phyloP scores from a whole-genome alignment of 2,329 filamentous ascomycete genomes.

The Fusarium humuli region DNA sequence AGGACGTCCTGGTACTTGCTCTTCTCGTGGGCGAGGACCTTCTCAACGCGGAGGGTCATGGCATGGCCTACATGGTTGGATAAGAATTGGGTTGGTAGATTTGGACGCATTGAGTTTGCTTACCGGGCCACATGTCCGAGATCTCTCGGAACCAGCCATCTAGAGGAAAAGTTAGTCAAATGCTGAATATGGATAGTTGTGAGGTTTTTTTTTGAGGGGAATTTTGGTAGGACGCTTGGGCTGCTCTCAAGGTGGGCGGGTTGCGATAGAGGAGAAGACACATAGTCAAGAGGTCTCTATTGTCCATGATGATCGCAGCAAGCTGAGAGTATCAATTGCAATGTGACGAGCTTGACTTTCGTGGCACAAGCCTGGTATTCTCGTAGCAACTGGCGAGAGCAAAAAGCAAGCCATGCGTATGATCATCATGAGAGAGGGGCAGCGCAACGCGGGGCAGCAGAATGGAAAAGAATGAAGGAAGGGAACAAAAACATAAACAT shows the following conservation, averaged over 20 bases:
- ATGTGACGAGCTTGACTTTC: background rate
- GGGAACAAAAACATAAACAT: constrained; percentile 47
- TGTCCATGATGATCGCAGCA: background rate
- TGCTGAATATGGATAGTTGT: background rate
- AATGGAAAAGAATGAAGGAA: constrained; percentile 3
- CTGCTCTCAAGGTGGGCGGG: background rate
- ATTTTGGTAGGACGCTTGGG: background rate
- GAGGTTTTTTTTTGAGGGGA: constrained; percentile 2
- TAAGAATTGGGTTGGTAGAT: constrained; percentile 4
- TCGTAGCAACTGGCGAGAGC: background rate
- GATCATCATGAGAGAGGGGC: constrained; percentile 47
- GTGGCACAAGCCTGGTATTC: background rate
- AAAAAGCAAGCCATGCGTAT: constrained; percentile 1
- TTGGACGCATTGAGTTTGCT: constrained; percentile 29
- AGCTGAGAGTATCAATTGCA: background rate
- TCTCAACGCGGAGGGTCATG: constrained; percentile 98
- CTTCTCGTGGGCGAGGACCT: constrained; percentile 99
- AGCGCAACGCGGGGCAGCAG: constrained; percentile 35
- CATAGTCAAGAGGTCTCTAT: background rate
- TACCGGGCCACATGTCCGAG: constrained; percentile 94
- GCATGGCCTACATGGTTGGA: constrained; percentile 75
- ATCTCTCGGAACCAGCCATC: constrained; percentile 99
- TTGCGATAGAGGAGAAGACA: background rate
- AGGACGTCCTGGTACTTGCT: constrained; percentile 99
- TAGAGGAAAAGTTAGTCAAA: constrained; percentile 53